Evolutionary conservation across 768 basidiomycete species (phyloP).

Genomic region (Boletus vermiculosoides): DNA sequence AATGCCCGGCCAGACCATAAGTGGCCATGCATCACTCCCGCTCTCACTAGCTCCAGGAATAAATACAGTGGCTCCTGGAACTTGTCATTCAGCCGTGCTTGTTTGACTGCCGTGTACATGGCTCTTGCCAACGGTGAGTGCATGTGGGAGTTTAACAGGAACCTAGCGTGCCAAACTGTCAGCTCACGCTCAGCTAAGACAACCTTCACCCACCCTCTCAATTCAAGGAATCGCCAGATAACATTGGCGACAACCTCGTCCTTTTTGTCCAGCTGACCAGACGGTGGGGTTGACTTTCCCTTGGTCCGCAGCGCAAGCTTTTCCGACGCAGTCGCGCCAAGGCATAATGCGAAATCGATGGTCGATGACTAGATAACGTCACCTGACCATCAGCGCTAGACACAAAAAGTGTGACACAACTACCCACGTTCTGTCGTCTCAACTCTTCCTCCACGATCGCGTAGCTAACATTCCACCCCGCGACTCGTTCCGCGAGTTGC

Average conservation of each 20-base stretch:
- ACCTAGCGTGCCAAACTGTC: conserved; percentile 47
- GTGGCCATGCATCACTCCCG: conserved; percentile 96
- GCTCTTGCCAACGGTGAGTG: conserved; percentile 91
- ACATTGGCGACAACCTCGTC: conserved; percentile 98
- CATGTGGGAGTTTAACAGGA: conserved; percentile 83
- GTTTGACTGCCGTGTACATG: conserved; percentile 78
- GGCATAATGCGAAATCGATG: conserved; percentile 92
- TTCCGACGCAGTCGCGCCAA: conserved; percentile 86
- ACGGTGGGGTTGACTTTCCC: conserved; percentile 48
- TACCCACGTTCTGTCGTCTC: conserved; percentile 90
- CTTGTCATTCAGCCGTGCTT: conserved; percentile 89
- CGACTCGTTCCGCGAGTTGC: conserved; percentile 83
- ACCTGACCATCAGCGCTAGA: conserved; percentile 25
- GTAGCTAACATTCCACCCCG: conserved; percentile 87
- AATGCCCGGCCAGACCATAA: conserved; percentile 85
- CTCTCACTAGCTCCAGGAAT: conserved; percentile 91
- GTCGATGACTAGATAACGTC: conserved; percentile 75
- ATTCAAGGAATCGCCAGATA: conserved; percentile 96
- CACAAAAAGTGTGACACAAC: conserved; percentile 18
- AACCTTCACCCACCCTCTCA: conserved; percentile 67
- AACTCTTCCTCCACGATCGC: conserved; percentile 89
- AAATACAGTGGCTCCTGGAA: conserved; percentile 97
- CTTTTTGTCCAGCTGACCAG: conserved; percentile 82
- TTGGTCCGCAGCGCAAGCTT: conserved; percentile 81
- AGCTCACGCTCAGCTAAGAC: conserved; percentile 5